Base-by-base conservation (phyloP, 148 eudicot species). In the Pouteria glomerata region DNA sequence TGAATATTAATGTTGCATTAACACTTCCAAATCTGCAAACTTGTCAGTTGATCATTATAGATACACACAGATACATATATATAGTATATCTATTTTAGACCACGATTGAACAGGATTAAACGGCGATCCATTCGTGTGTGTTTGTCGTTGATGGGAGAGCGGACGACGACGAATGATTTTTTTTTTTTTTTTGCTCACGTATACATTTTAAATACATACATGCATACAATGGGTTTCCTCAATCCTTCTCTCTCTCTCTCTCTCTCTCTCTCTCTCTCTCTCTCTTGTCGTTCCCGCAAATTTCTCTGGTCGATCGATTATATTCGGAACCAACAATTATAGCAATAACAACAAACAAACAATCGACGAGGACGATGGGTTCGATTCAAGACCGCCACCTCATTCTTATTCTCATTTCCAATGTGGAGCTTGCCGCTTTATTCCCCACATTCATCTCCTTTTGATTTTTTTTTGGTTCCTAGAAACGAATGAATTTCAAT, bases 101-200 rank as follows among this genome's bases (percentile, higher is more conserved):
- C n/a, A n/a, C n/a, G n/a, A n/a, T 27, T 69, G 30, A 52, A 65
- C 73, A 76, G 69, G 16, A 58, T 69, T 69, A 15, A 76, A 51
- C 69, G 78, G 63, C 72, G 16, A 69, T 76, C 69, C 78, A 15
- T 61, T 18, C 62, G 60, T 76, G 74, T 62, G n/a, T n/a, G n/a
- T n/a, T n/a, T n/a, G n/a, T 39, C 48, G 63, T 41, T 8, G 42
- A 64, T 62, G 58, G 16, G 29, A 68, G 58, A 68, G 26, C 60
- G 71, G 71, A n/a, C n/a, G n/a, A n/a, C 21, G 71, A 56, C 73
- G 63, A 8, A 31, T n/a, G n/a, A n/a, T n/a, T 69, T 69, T 45
- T 33, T 52, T 33, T 24, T 30, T 33, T 8, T 35, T 18, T 7
- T n/a, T 55, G 18, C 44, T 35, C 27, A 23, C 34, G 44, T 61